Conservation (phyloP, 441 rosid genomes). For the Geranium incanum region DNA sequence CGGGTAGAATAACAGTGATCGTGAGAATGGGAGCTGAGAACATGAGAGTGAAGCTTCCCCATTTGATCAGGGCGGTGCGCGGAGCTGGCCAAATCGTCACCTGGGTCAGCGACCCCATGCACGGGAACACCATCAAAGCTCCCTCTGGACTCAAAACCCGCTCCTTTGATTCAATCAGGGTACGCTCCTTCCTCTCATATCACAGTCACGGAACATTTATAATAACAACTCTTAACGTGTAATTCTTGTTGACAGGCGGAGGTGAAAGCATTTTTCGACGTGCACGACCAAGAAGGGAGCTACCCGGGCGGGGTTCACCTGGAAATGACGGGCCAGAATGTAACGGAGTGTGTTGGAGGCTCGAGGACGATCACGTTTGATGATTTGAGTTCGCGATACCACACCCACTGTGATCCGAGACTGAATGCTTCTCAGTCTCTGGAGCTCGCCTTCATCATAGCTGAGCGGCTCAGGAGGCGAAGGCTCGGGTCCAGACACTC, state of each 20-base stretch:
- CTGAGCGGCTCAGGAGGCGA: slow-evolving; percentile 30
- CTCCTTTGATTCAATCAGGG: slow-evolving; percentile 56
- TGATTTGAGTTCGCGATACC: slow-evolving; percentile 34
- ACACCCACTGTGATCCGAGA: slow-evolving; percentile 39
- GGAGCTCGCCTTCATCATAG: slow-evolving; percentile 35
- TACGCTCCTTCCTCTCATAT: slow-evolving; percentile 14
- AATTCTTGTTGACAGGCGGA: slow-evolving; percentile 26
- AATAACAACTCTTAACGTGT: not conserved
- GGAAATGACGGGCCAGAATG: slow-evolving; percentile 41
- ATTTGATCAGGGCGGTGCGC: slow-evolving; percentile 35
- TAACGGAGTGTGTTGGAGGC: slow-evolving; percentile 39
- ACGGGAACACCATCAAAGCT: slow-evolving; percentile 38
- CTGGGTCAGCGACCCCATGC: slow-evolving; percentile 40
- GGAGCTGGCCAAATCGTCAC: slow-evolving; percentile 35
- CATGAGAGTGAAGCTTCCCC: slow-evolving; percentile 37
- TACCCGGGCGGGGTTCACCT: slow-evolving; percentile 34
- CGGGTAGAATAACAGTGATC: slow-evolving; percentile 35
- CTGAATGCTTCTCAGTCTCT: slow-evolving; percentile 39
- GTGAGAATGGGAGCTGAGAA: slow-evolving; percentile 39
- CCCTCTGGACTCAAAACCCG: slow-evolving; percentile 61
- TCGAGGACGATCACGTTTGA: slow-evolving; percentile 32
- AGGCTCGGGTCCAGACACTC: slow-evolving; percentile 20
- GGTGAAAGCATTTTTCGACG: slow-evolving; percentile 36
- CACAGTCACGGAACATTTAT: too few species aligned
- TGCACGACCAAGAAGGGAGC: slow-evolving; percentile 41